phyloP scores from a whole-genome alignment of 2,329 filamentous ascomycete genomes.

The Botryotinia calthae region DNA sequence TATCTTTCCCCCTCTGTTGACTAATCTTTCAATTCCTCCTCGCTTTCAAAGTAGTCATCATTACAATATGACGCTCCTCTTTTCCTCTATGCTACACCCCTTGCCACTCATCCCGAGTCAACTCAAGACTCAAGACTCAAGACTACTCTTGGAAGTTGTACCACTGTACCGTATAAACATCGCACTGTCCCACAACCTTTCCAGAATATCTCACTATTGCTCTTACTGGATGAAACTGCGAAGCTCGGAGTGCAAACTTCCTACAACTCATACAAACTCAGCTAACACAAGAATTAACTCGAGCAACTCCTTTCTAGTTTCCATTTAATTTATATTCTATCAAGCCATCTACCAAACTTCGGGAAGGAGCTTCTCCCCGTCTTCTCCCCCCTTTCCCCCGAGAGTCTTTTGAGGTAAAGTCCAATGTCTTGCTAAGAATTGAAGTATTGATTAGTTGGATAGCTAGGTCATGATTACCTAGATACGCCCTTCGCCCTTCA shows the following conservation, averaged over 20 bases:
- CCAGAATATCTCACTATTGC: background rate
- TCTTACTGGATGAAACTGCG: background rate
- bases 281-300: background rate
- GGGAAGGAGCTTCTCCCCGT: background rate
- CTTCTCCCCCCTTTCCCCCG: background rate
- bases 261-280: background rate
- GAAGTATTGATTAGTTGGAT: background rate
- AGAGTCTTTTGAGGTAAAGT: background rate
- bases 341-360: background rate
- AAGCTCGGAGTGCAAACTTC: background rate
- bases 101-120: slow-evolving; percentile 7
- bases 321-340: background rate
- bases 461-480: background rate
- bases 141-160: background rate
- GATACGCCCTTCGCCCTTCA: background rate
- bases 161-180: background rate
- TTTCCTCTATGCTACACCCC: background rate
- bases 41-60: slow-evolving; percentile 3
- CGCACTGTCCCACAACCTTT: background rate
- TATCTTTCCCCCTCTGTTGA: background rate
- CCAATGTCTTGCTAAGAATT: background rate
- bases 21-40: background rate
- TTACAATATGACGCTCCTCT: background rate
- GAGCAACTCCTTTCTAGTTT: background rate
- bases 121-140: background rate